Conservation (phyloP, 192 early-diverging fungal genomes). For the Rhizoclosmatium sp. region DNA sequence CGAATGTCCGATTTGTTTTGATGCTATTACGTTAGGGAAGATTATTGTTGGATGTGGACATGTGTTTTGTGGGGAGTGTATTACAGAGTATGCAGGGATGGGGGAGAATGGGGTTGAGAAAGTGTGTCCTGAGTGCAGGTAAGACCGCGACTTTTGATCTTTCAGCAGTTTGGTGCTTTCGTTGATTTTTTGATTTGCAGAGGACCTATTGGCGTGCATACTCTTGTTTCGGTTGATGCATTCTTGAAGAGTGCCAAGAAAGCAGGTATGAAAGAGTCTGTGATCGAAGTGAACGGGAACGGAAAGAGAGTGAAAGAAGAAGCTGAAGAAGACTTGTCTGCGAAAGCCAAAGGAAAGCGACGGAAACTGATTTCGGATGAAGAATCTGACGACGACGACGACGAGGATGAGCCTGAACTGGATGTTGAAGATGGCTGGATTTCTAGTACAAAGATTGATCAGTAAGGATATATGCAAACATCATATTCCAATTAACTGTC, state of each 20-base stretch:
- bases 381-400: not conserved
- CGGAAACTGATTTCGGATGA: not conserved
- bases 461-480: constrained; percentile 4
- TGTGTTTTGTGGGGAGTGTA: constrained; percentile 48
- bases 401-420: constrained; percentile 2
- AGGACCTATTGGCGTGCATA: constrained; percentile 23
- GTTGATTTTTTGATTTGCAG: not conserved
- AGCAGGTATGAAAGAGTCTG: constrained; percentile 7
- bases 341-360: constrained; percentile 17
- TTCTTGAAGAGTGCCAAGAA: constrained; percentile 31
- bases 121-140: constrained; percentile 46
- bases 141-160: too few species aligned
- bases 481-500: constrained; percentile 10
- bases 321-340: constrained; percentile 17
- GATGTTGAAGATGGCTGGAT: constrained; percentile 17
- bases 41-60: constrained; percentile 47
- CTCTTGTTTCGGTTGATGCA: constrained; percentile 16
- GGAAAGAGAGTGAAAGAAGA: not conserved
- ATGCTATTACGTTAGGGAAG: constrained; percentile 34
- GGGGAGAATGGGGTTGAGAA: constrained; percentile 30
- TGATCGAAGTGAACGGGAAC: not conserved
- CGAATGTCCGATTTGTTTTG: constrained; percentile 56
- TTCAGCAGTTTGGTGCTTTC: not conserved
- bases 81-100: constrained; percentile 23
- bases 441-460: constrained; percentile 45